phyloP scores from a whole-genome alignment of 805 yeast species.

The Zygotorulaspora danielsina region DNA sequence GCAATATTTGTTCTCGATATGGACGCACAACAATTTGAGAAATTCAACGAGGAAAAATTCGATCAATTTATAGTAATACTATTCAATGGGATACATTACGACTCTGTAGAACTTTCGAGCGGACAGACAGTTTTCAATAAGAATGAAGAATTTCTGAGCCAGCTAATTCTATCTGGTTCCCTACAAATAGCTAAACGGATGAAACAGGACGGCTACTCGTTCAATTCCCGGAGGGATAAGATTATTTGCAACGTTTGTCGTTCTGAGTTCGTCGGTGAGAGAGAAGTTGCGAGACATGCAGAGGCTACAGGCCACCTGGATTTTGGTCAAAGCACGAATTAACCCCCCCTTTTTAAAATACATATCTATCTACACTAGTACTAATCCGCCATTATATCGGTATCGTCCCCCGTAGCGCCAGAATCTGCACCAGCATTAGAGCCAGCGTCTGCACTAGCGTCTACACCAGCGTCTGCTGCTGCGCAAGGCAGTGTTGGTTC shows the following conservation, averaged over 20 bases:
- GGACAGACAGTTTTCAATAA: conserved; percentile 41
- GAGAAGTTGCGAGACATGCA: conserved; percentile 62
- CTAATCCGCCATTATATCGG: conserved; percentile 19
- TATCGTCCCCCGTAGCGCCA: conserved; percentile 12
- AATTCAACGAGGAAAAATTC: conserved; percentile 45
- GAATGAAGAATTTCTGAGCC: conserved; percentile 31
- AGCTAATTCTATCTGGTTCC: conserved; percentile 38
- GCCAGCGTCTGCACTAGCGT: conserved; percentile 5
- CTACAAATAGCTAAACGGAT: conserved; percentile 41
- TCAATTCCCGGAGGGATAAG: conserved; percentile 58
- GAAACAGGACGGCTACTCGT: conserved; percentile 52
- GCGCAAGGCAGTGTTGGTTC: conserved; percentile 35
- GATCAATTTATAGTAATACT: conserved; percentile 47
- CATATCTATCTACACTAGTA: conserved; percentile 1
- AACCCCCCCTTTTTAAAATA: neutral
- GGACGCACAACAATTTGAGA: conserved; percentile 53
- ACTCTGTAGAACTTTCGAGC: conserved; percentile 46
- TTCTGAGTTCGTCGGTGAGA: conserved; percentile 52
- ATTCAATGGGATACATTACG: conserved; percentile 74
- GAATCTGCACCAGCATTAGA: conserved; percentile 21
- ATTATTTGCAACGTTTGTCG: conserved; percentile 57
- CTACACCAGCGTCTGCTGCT: conserved; percentile 10
- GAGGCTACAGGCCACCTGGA: conserved; percentile 53
- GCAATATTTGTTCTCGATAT: conserved; percentile 61
- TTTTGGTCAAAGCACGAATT: conserved; percentile 50